A percentile compares a stretch with the other conserved stretches of the same genome.
Conservation (phyloP, 2,329 filamentous ascomycete species). For the Lachnellula occidentalis region DNA sequence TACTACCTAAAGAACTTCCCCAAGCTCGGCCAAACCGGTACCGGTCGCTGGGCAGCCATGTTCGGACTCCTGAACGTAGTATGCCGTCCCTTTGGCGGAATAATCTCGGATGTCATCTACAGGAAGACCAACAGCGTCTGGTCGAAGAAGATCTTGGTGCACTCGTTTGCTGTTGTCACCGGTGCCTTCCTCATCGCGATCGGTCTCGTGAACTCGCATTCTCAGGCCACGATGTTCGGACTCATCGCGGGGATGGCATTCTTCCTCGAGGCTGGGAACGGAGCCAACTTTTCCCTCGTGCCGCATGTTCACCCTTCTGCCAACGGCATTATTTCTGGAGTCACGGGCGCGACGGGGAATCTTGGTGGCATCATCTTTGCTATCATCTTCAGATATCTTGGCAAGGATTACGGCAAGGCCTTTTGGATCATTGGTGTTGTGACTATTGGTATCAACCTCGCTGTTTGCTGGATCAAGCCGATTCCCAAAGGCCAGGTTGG, state of each 20-base stretch:
- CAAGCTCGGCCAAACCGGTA: conserved; percentile 47
- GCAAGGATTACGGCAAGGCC: conserved; percentile 59
- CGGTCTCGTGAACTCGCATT: conserved; percentile 56
- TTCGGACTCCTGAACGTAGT: conserved; percentile 70
- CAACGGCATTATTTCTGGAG: conserved; percentile 72
- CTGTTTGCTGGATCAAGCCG: conserved; percentile 57
- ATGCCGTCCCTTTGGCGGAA: conserved; percentile 61
- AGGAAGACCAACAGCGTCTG: conserved; percentile 43
- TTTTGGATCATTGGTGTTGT: conserved; percentile 82
- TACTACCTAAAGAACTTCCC: conserved; percentile 59
- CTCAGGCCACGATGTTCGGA: conserved; percentile 63
- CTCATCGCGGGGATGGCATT: conserved; percentile 72
- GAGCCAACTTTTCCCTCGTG: conserved; percentile 79
- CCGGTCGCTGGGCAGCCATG: conserved; percentile 63
- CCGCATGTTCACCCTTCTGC: conserved; percentile 76
- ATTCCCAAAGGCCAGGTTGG: conserved; percentile 50
- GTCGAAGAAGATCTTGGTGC: conserved; percentile 59
- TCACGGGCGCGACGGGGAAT: conserved; percentile 76
- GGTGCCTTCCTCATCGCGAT: conserved; percentile 59
- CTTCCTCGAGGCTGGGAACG: conserved; percentile 81
- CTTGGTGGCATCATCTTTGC: conserved; percentile 81
- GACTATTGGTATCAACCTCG: conserved; percentile 62
- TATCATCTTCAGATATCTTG: conserved; percentile 73
- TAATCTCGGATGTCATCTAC: conserved; percentile 41
- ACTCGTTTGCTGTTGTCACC: conserved; percentile 48